A percentile compares a stretch with the other conserved stretches of the same genome.
Conservation (phyloP, 176 grass and related monocot genomes). For the Dactylis glomerata region DNA sequence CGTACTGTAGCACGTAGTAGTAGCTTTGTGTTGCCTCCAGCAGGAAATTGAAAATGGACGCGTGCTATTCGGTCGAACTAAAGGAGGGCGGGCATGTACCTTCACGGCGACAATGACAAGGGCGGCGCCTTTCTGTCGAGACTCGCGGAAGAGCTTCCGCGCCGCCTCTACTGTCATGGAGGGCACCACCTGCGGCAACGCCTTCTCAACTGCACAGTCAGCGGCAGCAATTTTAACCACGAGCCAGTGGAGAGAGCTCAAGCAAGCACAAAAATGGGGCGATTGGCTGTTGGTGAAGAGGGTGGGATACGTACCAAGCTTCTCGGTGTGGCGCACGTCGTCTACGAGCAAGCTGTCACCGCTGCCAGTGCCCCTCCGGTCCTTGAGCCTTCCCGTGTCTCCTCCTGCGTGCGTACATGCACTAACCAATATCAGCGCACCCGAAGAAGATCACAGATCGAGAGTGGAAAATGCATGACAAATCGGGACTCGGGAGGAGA, state of each 20-base stretch:
- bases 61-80: neutral
- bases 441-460: no score
- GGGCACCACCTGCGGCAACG: conserved; percentile 62
- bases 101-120: conserved; percentile 68
- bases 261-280: neutral
- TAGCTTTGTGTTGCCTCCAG: neutral
- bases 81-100: neutral
- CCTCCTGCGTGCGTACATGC: conserved; percentile 27
- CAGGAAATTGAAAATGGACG: neutral
- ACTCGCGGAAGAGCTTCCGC: conserved; percentile 59
- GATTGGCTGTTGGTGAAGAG: neutral
- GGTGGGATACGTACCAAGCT: conserved; percentile 28
- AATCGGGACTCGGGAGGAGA: no score
- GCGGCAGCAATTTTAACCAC: neutral
- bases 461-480: no score
- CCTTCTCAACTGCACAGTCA: conserved; percentile 51
- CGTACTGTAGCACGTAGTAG: neutral
- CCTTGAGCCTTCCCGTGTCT: conserved; percentile 45
- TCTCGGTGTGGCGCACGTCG: conserved; percentile 63
- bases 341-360: conserved; percentile 37
- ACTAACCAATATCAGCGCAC: neutral
- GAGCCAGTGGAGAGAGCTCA: neutral
- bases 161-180: conserved; percentile 51
- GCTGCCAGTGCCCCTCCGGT: conserved; percentile 41
- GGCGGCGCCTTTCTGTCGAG: conserved; percentile 52